Evolutionary conservation across 768 basidiomycete genomes (phyloP).

Genomic region (Lactarius trivialis): DNA sequence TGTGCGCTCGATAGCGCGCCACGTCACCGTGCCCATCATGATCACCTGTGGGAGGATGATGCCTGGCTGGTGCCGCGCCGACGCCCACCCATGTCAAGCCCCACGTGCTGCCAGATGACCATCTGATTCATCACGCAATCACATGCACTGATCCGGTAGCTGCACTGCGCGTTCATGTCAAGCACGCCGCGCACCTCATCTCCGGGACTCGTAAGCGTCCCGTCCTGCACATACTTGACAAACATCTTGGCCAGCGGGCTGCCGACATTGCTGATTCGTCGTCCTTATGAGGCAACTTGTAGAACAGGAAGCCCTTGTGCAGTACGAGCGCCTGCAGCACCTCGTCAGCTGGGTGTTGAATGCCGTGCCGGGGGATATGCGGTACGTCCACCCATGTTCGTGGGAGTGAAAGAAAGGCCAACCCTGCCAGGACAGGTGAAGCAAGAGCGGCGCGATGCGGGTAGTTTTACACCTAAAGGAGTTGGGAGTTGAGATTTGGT

Average conservation of each 20-base stretch:
- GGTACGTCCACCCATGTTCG: slow-evolving; percentile 88
- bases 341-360: slow-evolving; percentile 56
- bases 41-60: slow-evolving; percentile 95
- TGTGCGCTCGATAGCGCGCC: slow-evolving; percentile 94
- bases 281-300: slow-evolving; percentile 94
- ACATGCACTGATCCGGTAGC: slow-evolving; percentile 94
- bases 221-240: slow-evolving; percentile 81
- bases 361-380: slow-evolving; percentile 46
- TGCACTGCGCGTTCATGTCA: slow-evolving; percentile 89
- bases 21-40: slow-evolving; percentile 98
- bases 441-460: slow-evolving; percentile 74
- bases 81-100: slow-evolving; percentile 41
- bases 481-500: slow-evolving; percentile 84
- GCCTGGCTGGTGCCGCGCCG: slow-evolving; percentile 49
- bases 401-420: slow-evolving; percentile 81
- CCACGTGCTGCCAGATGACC: slow-evolving; percentile 73
- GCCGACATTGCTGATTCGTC: slow-evolving; percentile 96
- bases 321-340: slow-evolving; percentile 43
- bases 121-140: slow-evolving; percentile 90
- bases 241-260: slow-evolving; percentile 86
- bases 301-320: slow-evolving; percentile 56
- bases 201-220: slow-evolving; percentile 76
- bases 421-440: slow-evolving; percentile 82
- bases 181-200: slow-evolving; percentile 78
- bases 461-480: slow-evolving; percentile 51